These are phyloP conservation scores for Eremothecium coryli DNA, from an alignment of 1,139 yeast species.

Conservation along the genomic window DNA sequence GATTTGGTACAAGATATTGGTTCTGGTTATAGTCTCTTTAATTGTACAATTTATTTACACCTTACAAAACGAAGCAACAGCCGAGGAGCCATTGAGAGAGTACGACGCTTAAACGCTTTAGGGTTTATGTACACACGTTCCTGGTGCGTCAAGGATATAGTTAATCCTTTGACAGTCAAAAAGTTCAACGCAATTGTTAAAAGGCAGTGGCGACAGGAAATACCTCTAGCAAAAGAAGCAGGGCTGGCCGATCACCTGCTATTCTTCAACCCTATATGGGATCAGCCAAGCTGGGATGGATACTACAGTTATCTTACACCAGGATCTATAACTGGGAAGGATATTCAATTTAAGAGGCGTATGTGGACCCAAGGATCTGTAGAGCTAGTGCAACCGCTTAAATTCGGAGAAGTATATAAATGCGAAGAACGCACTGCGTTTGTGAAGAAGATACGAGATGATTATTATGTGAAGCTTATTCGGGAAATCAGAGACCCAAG, in stretches of 20 bases:
- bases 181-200: neutral
- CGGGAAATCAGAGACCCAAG: slow-evolving; percentile 31
- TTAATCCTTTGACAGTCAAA: neutral
- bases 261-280: slow-evolving; percentile 49
- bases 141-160: neutral
- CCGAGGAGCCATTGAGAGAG: too few species aligned
- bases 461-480: slow-evolving; percentile 39
- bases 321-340: slow-evolving; percentile 10
- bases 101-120: too few species aligned
- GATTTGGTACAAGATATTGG: too few species aligned
- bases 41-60: too few species aligned
- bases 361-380: slow-evolving; percentile 78
- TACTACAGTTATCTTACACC: slow-evolving; percentile 81
- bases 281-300: slow-evolving; percentile 59
- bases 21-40: too few species aligned
- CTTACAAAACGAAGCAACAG: too few species aligned
- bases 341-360: slow-evolving; percentile 42
- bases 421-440: slow-evolving; percentile 41
- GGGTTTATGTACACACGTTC: too few species aligned
- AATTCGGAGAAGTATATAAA: slow-evolving; percentile 30
- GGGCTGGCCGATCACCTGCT: slow-evolving; percentile 53
- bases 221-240: neutral
- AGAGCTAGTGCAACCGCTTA: slow-evolving; percentile 34
- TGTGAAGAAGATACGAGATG: slow-evolving; percentile 33
- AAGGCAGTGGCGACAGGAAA: neutral